Conservation (phyloP, 1,284 basidiomycete genomes). For the Sanguinoderma infundibulare region DNA sequence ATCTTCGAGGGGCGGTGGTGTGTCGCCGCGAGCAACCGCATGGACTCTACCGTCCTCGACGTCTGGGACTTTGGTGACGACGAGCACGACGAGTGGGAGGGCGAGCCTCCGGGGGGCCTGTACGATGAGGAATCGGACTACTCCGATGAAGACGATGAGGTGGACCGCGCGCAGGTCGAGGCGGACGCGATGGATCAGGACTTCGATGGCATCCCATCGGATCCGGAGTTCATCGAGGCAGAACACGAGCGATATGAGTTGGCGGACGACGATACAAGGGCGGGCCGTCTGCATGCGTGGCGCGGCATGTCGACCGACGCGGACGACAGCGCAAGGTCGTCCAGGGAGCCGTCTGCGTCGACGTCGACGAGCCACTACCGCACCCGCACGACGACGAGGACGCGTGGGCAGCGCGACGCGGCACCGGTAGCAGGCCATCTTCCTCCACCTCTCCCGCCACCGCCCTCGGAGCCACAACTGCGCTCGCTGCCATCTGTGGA, state of each 20-base stretch:
- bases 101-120: slow-evolving; percentile 31
- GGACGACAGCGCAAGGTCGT: slow-evolving; percentile 16
- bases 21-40: slow-evolving; percentile 88
- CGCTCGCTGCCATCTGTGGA: slow-evolving; percentile 45
- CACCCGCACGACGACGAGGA: slow-evolving; percentile 13
- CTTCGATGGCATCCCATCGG: slow-evolving; percentile 49
- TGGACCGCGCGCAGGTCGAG: slow-evolving; percentile 48
- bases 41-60: slow-evolving; percentile 78
- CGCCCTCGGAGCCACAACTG: slow-evolving; percentile 26
- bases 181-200: slow-evolving; percentile 74
- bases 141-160: slow-evolving; percentile 55
- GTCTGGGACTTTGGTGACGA: slow-evolving; percentile 86
- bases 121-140: slow-evolving; percentile 53
- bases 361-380: slow-evolving; percentile 18
- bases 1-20: slow-evolving; percentile 92
- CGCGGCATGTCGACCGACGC: slow-evolving; percentile 18
- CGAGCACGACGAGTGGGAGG: slow-evolving; percentile 55
- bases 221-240: slow-evolving; percentile 51
- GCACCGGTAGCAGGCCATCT: too few relatives aligned
- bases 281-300: slow-evolving; percentile 25
- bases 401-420: slow-evolving; percentile 13
- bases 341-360: slow-evolving; percentile 9
- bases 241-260: slow-evolving; percentile 41
- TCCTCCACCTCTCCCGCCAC: slow-evolving; percentile 14
- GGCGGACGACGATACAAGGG: slow-evolving; percentile 33